Evolutionary conservation across 306 rosid genomes (phyloP).

Genomic region (Begonia masoniana): DNA sequence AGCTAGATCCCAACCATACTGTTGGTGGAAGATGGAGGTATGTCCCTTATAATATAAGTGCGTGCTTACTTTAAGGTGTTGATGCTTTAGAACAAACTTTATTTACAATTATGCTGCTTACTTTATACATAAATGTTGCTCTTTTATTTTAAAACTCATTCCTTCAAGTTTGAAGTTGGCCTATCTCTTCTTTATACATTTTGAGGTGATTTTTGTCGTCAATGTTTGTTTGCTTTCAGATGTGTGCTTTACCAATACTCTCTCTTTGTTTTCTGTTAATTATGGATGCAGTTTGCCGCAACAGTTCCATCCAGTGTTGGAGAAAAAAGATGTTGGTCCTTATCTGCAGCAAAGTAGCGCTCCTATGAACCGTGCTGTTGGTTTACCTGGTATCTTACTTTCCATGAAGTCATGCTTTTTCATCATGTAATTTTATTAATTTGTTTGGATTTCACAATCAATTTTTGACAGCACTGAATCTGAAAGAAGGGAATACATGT

Average conservation of each 20-base stretch:
- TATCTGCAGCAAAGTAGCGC: constrained; percentile 38
- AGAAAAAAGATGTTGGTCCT: constrained; percentile 20
- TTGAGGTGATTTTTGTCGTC: too few species aligned
- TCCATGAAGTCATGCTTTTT: constrained; percentile 3
- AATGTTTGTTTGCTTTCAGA: too few species aligned
- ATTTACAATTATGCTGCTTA: too few species aligned
- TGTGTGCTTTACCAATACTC: not conserved
- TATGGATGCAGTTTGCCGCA: constrained; percentile 9
- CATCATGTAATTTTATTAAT: constrained; percentile 8
- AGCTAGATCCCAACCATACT: constrained; percentile 28
- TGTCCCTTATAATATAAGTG: not conserved
- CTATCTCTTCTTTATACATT: too few species aligned
- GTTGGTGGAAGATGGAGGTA: constrained; percentile 26
- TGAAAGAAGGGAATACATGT: constrained; percentile 18
- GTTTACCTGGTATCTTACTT: constrained; percentile 28
- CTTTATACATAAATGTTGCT: too few species aligned
- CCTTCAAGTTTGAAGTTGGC: too few species aligned
- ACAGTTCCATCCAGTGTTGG: not conserved
- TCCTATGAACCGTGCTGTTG: constrained; percentile 18
- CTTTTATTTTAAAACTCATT: too few species aligned
- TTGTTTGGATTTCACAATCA: constrained; percentile 4
- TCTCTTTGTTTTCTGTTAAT: not conserved
- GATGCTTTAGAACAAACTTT: too few species aligned
- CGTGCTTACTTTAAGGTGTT: too few species aligned
- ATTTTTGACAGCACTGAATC: constrained; percentile 15